Evolutionary conservation across 768 basidiomycete genomes (phyloP).

Genomic region (Termitomyces sp.): DNA sequence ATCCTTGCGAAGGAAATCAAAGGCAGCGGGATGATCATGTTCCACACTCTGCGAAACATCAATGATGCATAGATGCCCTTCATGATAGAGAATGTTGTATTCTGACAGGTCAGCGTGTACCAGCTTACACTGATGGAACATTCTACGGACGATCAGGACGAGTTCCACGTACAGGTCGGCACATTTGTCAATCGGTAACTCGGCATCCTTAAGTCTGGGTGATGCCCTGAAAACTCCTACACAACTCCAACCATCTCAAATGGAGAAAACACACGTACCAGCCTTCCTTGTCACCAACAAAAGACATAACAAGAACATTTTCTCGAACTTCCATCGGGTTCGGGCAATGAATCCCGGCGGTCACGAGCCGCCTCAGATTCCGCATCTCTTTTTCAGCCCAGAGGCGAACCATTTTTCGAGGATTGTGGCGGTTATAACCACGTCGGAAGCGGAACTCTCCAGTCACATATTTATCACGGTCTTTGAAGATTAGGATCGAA

Average conservation of each 20-base stretch:
- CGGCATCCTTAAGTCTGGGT: conserved; percentile 89
- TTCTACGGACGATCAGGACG: conserved; percentile 68
- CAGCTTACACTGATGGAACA: conserved; percentile 88
- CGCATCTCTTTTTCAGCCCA: conserved; percentile 99
- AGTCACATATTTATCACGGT: conserved; percentile 93
- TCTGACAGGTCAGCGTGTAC: conserved; percentile 98
- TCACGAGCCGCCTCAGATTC: conserved; percentile 78
- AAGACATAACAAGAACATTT: conserved; percentile 95
- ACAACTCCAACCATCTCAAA: neutral
- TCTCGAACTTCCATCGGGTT: conserved; percentile 91
- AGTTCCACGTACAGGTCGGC: conserved; percentile 71
- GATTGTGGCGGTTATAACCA: conserved; percentile 86
- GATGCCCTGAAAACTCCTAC: conserved; percentile 59
- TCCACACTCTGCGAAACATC: conserved; percentile 99
- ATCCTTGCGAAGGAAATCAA: conserved; percentile 92
- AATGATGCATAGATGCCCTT: conserved; percentile 82
- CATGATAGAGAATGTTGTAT: conserved; percentile 93
- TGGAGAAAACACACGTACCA: conserved; percentile 47
- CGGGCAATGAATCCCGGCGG: conserved; percentile 84
- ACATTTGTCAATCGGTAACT: conserved; percentile 40
- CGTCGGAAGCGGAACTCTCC: conserved; percentile 94
- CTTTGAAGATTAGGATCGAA: conserved; percentile 95
- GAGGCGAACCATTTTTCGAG: conserved; percentile 95
- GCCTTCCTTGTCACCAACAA: conserved; percentile 76
- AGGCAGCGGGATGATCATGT: conserved; percentile 94